phyloP scores from a whole-genome alignment of 306 rosid genomes.

The Quercus mongolica region DNA sequence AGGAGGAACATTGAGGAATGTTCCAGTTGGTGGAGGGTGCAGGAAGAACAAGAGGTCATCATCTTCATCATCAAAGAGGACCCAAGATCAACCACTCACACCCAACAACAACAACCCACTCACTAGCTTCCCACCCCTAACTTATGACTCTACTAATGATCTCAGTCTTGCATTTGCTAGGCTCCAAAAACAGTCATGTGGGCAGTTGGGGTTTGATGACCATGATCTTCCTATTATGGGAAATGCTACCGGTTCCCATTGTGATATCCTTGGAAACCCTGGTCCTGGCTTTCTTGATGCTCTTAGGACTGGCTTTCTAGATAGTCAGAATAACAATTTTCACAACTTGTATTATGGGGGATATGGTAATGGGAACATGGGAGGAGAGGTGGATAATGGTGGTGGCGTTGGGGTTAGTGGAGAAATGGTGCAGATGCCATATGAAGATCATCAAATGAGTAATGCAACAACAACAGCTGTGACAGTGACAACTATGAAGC shows the following conservation, averaged over 20 bases:
- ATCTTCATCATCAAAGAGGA: constrained; percentile 51
- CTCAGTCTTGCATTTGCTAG: constrained; percentile 78
- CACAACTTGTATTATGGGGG: constrained; percentile 51
- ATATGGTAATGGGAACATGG: constrained; percentile 49
- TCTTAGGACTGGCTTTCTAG: constrained; percentile 56
- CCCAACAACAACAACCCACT: constrained; percentile 46
- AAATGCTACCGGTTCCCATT: constrained; percentile 25
- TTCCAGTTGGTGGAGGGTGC: constrained; percentile 99
- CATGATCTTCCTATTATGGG: constrained; percentile 53
- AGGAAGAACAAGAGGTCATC: constrained; percentile 85
- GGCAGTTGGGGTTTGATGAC: constrained; percentile 54
- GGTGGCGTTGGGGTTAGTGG: constrained; percentile 35
- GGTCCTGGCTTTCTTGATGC: constrained; percentile 52
- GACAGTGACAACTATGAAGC: constrained; percentile 77
- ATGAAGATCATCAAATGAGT: constrained; percentile 48
- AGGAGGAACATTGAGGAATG: constrained; percentile 94
- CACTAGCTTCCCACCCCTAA: constrained; percentile 28
- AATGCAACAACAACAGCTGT: constrained; percentile 57
- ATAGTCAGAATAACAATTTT: constrained; percentile 29
- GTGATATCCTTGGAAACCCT: constrained; percentile 33
- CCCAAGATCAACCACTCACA: constrained; percentile 55
- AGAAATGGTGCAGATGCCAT: constrained; percentile 41
- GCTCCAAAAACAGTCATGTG: constrained; percentile 67
- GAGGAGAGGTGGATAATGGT: constrained; percentile 55
- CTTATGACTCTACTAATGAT: constrained; percentile 62